These are phyloP conservation scores for Magnusiomyces tetraspermus DNA, from an alignment of 1,139 yeast genomes.

Conservation along the genomic window DNA sequence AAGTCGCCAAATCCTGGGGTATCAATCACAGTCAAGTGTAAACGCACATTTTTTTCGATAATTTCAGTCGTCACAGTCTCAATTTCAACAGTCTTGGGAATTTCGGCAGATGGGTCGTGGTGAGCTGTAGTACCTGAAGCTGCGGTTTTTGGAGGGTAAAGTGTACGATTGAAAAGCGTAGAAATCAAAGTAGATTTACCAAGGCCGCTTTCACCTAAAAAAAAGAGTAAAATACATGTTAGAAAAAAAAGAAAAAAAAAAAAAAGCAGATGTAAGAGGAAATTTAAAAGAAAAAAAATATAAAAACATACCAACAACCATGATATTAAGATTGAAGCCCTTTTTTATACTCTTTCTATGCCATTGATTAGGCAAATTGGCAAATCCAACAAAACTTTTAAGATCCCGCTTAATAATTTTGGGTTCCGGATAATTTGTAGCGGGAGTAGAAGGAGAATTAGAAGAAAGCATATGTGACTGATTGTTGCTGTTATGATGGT, in stretches of 20 bases:
- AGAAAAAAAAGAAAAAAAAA: not conserved
- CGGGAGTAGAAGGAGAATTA: not conserved
- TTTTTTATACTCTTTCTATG: conserved; percentile 88
- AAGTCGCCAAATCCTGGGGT: conserved; percentile 94
- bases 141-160: conserved; percentile 39
- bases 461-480: no score
- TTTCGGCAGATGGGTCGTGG: conserved; percentile 28
- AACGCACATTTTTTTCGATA: conserved; percentile 88
- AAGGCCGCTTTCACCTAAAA: conserved; percentile 59
- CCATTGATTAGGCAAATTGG: conserved; percentile 98
- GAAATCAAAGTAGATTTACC: conserved; percentile 91
- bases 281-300: not conserved
- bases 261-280: not conserved
- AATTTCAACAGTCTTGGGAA: conserved; percentile 46
- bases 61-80: conserved; percentile 61
- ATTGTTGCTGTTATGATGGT: no score
- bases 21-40: conserved; percentile 75
- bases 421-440: conserved; percentile 5
- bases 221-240: not conserved
- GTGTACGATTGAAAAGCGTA: conserved; percentile 75
- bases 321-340: conserved; percentile 74
- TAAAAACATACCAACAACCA: conserved; percentile 38
- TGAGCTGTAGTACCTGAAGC: no score
- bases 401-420: conserved; percentile 65
- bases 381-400: conserved; percentile 92